phyloP scores from a whole-genome alignment of 2,329 filamentous ascomycete species.

The Harringtonia lauricola region DNA sequence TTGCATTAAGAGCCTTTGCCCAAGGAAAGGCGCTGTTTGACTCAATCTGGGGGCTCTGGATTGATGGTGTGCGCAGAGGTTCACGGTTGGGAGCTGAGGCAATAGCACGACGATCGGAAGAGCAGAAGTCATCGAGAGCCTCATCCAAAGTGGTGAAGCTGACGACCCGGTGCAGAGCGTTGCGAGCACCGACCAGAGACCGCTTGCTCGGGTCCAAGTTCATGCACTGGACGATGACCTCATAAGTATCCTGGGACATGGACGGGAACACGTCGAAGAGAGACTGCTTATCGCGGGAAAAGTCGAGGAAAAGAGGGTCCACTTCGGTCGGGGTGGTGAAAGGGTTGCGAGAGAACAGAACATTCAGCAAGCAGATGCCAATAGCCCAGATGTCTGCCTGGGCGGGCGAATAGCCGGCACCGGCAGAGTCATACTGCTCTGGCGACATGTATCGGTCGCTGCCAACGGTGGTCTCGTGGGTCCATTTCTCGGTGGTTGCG shows the following conservation, averaged over 20 bases:
- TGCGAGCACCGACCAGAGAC: slow-evolving; percentile 65
- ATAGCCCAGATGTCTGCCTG: slow-evolving; percentile 96
- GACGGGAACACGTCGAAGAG: slow-evolving; percentile 96
- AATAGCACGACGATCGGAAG: slow-evolving; percentile 63
- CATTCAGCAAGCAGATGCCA: slow-evolving; percentile 91
- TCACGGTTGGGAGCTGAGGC: slow-evolving; percentile 85
- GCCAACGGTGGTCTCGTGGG: slow-evolving; percentile 83
- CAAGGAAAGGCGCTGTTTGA: slow-evolving; percentile 72
- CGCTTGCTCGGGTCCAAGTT: slow-evolving; percentile 84
- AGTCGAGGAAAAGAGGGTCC: slow-evolving; percentile 91
- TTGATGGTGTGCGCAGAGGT: slow-evolving; percentile 87
- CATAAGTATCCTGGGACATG: slow-evolving; percentile 97
- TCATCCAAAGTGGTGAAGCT: slow-evolving; percentile 94
- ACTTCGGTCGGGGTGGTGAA: slow-evolving; percentile 83
- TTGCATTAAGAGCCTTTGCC: slow-evolving; percentile 80
- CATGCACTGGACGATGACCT: slow-evolving; percentile 84
- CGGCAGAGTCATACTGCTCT: slow-evolving; percentile 88
- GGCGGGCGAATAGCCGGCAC: slow-evolving; percentile 80
- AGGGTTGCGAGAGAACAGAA: slow-evolving; percentile 92
- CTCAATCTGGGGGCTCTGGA: slow-evolving; percentile 76
- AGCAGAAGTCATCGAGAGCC: slow-evolving; percentile 85
- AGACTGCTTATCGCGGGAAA: slow-evolving; percentile 84
- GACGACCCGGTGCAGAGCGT: slow-evolving; percentile 67
- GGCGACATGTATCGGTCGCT: slow-evolving; percentile 99
- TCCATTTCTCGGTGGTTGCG: slow-evolving; percentile 82